Evolutionary conservation across 129 eudicot genomes (phyloP), one percentile per base, ranked within the genome.

Genomic region (Lactuca sativa): DNA sequence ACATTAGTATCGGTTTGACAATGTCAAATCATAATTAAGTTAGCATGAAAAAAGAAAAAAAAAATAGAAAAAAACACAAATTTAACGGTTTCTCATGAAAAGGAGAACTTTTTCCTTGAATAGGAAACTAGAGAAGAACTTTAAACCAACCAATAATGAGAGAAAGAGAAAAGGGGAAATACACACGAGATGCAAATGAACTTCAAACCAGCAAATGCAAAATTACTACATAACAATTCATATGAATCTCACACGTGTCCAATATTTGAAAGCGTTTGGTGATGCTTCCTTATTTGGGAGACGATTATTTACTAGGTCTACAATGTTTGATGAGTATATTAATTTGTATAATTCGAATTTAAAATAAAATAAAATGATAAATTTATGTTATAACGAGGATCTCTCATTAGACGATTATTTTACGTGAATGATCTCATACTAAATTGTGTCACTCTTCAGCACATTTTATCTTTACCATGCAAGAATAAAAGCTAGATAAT

Each of bases 61-160:
- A 10, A 3, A 51, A 14, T 13, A 13, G 49, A 18, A 10, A 41
- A 41, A 54, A 6, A 32, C 44, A 64, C 12, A 56, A 21, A 67
- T 67, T 74, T 44, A 58, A 57, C 55, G 67, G 69, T 18, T 33
- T 53, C 60, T 38, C 9, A 21, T 67, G 56, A 67, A 58, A 16
- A 31, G 14, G 32, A 48, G 12, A 59, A 31, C 49, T 44, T 71
- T 71, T 59, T 38, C 64, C 70, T 53, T 17, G 49, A 41, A 62
- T 17, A 41, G 76, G 57, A 77, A 62, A 69, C 59, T 40, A 53
- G 55, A 77, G 75, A 77, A 21, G 51, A 43, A 69, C 81, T 77
- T 77, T 69, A 71, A 44, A 63, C 76, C 75, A 69, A 62, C 75
- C 71, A 77, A 77, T 69, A 69, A 77, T 77, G 60, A 69, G 76